Evolutionary conservation across 352 stramenopile genomes (phyloP), one percentile per base, ranked within the genome.

Genomic region (Peronospora farinosa): DNA sequence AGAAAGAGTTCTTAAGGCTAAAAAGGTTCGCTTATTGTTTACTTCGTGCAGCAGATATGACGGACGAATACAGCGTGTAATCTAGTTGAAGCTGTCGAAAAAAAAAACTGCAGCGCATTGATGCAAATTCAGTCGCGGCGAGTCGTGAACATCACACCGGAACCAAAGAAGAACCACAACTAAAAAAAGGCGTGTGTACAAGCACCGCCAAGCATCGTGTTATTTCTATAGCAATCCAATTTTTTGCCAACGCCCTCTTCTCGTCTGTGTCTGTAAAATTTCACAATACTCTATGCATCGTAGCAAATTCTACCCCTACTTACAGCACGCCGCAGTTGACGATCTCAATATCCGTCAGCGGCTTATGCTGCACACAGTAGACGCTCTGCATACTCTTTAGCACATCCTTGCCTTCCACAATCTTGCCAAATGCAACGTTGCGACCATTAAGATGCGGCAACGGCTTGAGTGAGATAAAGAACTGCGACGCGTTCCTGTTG

Each of bases 401-500:
- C 62, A 91, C 78, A 65, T 67, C 74, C 65, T 86, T 74, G 45
- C 83, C 83, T 30, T 90, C 80, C 30, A 94, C 78, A 42, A 94
- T 60, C 64, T 94, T 94, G 60, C 83, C 83, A 43, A 94, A 94
- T 15, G 81, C 83, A 28, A 92, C 83, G 54, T 94, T 90, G 61
- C 81, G 80, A 54, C 83, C 83, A 61, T 94, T 91, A 40, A 94
- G 65, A 63, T 94, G 83, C 23, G 83, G 80, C 57, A 88, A 62
- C 51, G 80, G 71, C 62, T 79, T 65, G 36, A 92, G 69, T 51
- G 81, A 97, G 58, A 99, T 98, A 71, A 99, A 99, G 71, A 99
- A 99, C 78, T 99, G 97, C 60, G 84, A 98, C 5, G 96, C 96
- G 74, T 99, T 99, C 39, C 97, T 99, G 74, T 98, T 94, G 43